Evolutionary conservation across 2,329 filamentous ascomycete species (phyloP).

Genomic region (Ceratocystis papillata): DNA sequence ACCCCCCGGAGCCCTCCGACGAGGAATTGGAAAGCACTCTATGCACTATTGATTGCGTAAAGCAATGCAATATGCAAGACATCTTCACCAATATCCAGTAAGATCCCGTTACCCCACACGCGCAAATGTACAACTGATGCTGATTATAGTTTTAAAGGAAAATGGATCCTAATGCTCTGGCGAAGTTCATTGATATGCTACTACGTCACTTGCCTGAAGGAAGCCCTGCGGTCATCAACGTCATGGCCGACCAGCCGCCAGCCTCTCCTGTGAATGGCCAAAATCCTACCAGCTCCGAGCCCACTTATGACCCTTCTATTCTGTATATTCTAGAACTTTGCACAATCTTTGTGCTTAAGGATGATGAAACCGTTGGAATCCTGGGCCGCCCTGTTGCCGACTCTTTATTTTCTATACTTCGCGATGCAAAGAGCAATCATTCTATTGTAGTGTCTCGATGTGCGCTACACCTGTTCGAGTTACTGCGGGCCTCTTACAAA

Average conservation of each 20-base stretch:
- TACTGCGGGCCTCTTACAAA: slow-evolving; percentile 78
- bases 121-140: background rate
- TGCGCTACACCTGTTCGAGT: slow-evolving; percentile 72
- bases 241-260: slow-evolving; percentile 72
- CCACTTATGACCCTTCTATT: slow-evolving; percentile 71
- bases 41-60: slow-evolving; percentile 87
- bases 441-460: slow-evolving; percentile 72
- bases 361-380: slow-evolving; percentile 57
- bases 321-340: slow-evolving; percentile 88
- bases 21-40: slow-evolving; percentile 94
- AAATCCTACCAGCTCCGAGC: slow-evolving; percentile 41
- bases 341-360: slow-evolving; percentile 67
- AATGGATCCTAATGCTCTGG: slow-evolving; percentile 49
- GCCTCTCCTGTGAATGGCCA: slow-evolving; percentile 50
- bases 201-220: slow-evolving; percentile 81
- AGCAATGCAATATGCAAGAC: slow-evolving; percentile 72
- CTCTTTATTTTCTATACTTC: slow-evolving; percentile 67
- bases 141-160: slow-evolving; percentile 35
- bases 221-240: slow-evolving; percentile 64
- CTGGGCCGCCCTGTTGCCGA: slow-evolving; percentile 73
- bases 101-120: slow-evolving; percentile 30
- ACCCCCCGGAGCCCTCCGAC: slow-evolving; percentile 92
- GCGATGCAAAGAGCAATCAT: slow-evolving; percentile 69
- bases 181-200: slow-evolving; percentile 50
- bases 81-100: slow-evolving; percentile 75